Base-by-base conservation (phyloP, 768 basidiomycete genomes). In the Boletales sp. region DNA sequence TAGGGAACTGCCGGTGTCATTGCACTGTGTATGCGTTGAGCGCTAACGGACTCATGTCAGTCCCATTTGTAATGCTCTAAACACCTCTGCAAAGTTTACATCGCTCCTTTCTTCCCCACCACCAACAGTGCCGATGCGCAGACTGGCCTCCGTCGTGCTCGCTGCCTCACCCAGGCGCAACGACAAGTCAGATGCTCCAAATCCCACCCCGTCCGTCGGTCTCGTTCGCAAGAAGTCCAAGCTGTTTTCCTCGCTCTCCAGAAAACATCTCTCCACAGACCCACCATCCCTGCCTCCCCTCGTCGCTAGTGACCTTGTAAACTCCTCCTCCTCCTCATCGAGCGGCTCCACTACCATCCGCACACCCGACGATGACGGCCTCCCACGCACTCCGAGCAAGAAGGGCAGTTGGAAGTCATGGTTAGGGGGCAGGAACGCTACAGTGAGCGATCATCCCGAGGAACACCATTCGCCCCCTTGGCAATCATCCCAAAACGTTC, bases 71-170 rank as follows among this genome's bases (percentile, higher is more conserved):
- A 71, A 70, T 71, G 70, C 50, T 53, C 53, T 61, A 55, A 67
- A 49, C 57, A 28, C 37, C 50, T 49, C 39, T 41, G 31, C 31
- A 51, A 41, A 47, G 53, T 50, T 51, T 34, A 55, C 50, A 18
- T 48, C 57, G 11, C 53, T 62, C 59, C 57, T 59, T 60, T 53
- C 59, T 30, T 51, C 43, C 40, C 38, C 43, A 50, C 67, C 54
- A 61, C 57, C 61, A 61, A 36, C 49, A 55, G 57, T 36, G 5
- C 50, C 56, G 54, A 87, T 87, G 84, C 83, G 83, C 61, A 80
- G 84, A 57, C 69, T 88, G 63, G 77, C 77, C 49, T 78, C 82
- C 44, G 78, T 81, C 60, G 78, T 82, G 59, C 80, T 87, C 57
- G 60, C 83, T 56, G 56, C 66, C 61, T 63, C 66, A 33, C 66